Percentiles rank a stretch among this genome's conserved stretches.
Conservation (phyloP, 768 basidiomycete species). For the Leccinum disarticulatum region DNA sequence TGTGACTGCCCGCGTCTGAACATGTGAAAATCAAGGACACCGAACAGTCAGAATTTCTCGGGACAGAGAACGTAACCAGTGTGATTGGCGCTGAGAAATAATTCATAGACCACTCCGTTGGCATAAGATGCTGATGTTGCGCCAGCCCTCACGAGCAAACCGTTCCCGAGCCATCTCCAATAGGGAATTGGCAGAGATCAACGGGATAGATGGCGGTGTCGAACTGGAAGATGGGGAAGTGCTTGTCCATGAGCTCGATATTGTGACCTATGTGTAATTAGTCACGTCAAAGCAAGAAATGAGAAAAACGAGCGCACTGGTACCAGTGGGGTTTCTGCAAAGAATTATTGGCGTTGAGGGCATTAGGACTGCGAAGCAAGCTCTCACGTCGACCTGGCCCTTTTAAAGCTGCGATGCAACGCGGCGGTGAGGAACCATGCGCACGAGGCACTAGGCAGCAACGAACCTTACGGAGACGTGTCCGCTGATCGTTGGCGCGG, state of each 20-base stretch:
- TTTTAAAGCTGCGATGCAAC: slow-evolving; percentile 50
- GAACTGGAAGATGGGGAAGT: slow-evolving; percentile 55
- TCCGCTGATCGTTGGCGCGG: slow-evolving; percentile 39
- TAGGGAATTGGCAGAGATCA: slow-evolving; percentile 70
- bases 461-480: slow-evolving; percentile 43
- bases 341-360: slow-evolving; percentile 40
- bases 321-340: slow-evolving; percentile 62
- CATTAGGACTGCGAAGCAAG: slow-evolving; percentile 62
- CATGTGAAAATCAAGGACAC: slow-evolving; percentile 75
- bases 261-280: slow-evolving; percentile 42
- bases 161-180: slow-evolving; percentile 66
- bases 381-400: slow-evolving; percentile 66
- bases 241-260: slow-evolving; percentile 69
- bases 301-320: slow-evolving; percentile 37
- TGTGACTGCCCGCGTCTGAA: slow-evolving; percentile 36
- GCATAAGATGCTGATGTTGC: slow-evolving; percentile 64
- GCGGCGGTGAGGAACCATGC: not conserved
- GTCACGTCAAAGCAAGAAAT: not conserved
- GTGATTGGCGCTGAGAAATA: slow-evolving; percentile 27
- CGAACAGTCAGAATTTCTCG: slow-evolving; percentile 49
- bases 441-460: not conserved
- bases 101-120: slow-evolving; percentile 56
- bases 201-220: slow-evolving; percentile 68
- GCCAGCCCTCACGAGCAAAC: slow-evolving; percentile 67
- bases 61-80: slow-evolving; percentile 64